Base-by-base conservation (phyloP, 2,329 filamentous ascomycete genomes). In the Curvularia lunata region DNA sequence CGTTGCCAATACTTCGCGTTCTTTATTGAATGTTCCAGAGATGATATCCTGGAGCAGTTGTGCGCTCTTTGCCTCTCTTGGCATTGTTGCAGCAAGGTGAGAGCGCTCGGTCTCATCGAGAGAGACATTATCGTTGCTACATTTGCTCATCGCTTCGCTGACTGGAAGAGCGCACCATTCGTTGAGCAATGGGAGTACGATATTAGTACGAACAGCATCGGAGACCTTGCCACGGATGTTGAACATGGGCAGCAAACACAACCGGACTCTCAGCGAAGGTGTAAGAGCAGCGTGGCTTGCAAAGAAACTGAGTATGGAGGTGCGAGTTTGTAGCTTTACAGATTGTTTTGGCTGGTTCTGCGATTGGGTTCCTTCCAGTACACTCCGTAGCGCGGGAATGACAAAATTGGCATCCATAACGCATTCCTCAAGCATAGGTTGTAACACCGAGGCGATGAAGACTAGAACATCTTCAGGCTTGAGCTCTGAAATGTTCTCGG, bases 351-450 rank as follows among this genome's bases (percentile, higher is more conserved):
- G 48, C 6, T 69, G 65, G 8, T 43, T 54, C 23, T 75, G 66
- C 2, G 63, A 81, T 18, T 81, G 78, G 45, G 78, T 78, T 52
- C 85, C 85, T 64, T 88, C 86, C 10, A 95, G 73, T 0, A 83
- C 78, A 30, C 81, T 82, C 58, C 85, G 82, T 5, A 97, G 74
- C 2, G 88, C 83, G 19, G 85, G 85, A 25, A 84, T 80, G 43
- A 97, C 82, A 59, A 95, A 88, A 27, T 84, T 85, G 4, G 86
- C 80, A 71, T 98, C 92, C 64, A 97, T 85, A 3, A 94, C 83
- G 69, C 89, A 96, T 76, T 97, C 95, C 76, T 97, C 93, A 9
- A 97, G 78, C 1, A 84, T 85, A 0, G 91, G 91, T 19, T 91
- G 75, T n/a, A 97, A 77, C 37, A 90, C 82, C 19, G 86, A 83